Conservation (phyloP, 1,284 basidiomycete genomes). For the Trichosporon sp. region DNA sequence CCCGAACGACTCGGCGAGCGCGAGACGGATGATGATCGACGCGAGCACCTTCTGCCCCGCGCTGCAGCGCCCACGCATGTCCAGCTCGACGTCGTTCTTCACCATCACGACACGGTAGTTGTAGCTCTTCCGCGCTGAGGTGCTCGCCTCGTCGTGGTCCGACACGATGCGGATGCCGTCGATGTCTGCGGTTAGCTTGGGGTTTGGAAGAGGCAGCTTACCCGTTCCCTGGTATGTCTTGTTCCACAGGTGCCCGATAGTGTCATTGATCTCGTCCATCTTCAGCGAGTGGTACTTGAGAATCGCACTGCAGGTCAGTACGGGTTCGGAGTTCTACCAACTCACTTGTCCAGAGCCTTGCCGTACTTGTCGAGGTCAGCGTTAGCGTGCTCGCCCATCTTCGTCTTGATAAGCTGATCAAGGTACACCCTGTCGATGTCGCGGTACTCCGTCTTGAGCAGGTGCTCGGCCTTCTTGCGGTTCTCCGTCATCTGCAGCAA, state of each 20-base stretch:
- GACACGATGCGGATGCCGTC: slow-evolving; percentile 95
- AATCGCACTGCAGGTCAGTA: slow-evolving; percentile 67
- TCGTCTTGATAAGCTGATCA: slow-evolving; percentile 88
- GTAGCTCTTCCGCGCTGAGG: slow-evolving; percentile 79
- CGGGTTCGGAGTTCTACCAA: slow-evolving; percentile 3
- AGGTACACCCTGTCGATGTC: slow-evolving; percentile 80
- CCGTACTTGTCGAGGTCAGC: slow-evolving; percentile 94
- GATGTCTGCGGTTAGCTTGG: slow-evolving; percentile 64
- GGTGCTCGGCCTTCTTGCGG: slow-evolving; percentile 63
- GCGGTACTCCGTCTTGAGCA: slow-evolving; percentile 77
- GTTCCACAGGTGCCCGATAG: slow-evolving; percentile 92
- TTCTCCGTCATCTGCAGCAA: slow-evolving; percentile 69
- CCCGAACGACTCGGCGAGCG: slow-evolving; percentile 93
- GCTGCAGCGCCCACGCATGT: slow-evolving; percentile 97
- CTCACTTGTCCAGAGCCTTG: slow-evolving; percentile 88
- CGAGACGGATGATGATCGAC: slow-evolving; percentile 98
- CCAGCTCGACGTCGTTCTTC: slow-evolving; percentile 98
- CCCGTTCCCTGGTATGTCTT: slow-evolving; percentile 99
- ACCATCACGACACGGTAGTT: slow-evolving; percentile 99
- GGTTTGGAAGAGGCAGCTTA: slow-evolving; percentile 42
- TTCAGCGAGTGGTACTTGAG: slow-evolving; percentile 98
- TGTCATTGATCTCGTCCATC: slow-evolving; percentile 99
- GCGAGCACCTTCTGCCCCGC: slow-evolving; percentile 99
- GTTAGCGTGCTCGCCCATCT: slow-evolving; percentile 94
- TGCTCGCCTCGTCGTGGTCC: slow-evolving; percentile 73